Evolutionary conservation across 148 eudicot species (phyloP), one percentile per base, ranked within the genome.

Genomic region (Talinum fruticosum): DNA sequence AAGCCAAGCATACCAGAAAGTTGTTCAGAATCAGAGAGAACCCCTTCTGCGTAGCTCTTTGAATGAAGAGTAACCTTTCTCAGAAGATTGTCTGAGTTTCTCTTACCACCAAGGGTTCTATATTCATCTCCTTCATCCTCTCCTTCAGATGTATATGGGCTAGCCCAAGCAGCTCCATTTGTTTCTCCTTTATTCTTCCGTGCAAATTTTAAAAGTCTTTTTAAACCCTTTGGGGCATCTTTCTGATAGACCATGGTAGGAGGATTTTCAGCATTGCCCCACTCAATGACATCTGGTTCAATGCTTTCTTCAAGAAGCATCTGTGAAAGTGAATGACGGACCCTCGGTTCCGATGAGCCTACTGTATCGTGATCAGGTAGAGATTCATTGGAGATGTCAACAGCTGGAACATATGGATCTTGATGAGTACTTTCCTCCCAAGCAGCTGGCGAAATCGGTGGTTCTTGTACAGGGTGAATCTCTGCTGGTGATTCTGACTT

Each of bases 181-280:
- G 89, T 82, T 79, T 93, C 97, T 29, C 88, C 84, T 80, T 85
- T 87, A 76, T 84, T 91, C 83, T 96, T 96, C 45, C 93, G 90
- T 37, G 97, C 91, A 80, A 96, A 96, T 78, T 93, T 96, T 75
- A 96, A 80, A 64, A 96, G 90, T 87, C 94, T 88, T 85, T 96
- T 96, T 35, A 96, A 81, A 69, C 99, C 97, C 85, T 91, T 96
- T 26, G 97, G 99, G 80, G 92, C 92, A 86, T 96, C 97, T 83
- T 91, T 96, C 67, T 93, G 99, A 85, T 91, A 91, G 67, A 88
- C 87, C 85, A 96, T 82, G 16, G 91, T 76, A 79, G 97, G 91
- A 6, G 97, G 93, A 83, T 90, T 89, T 78, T 91, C 97, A 33
- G 97, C 97, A 84, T 86, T 93, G 53, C 97, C 99, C 97, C 99